Evolutionary conservation across 1,139 yeast genomes (phyloP).

Genomic region (Sugiyamaella xylanicola): DNA sequence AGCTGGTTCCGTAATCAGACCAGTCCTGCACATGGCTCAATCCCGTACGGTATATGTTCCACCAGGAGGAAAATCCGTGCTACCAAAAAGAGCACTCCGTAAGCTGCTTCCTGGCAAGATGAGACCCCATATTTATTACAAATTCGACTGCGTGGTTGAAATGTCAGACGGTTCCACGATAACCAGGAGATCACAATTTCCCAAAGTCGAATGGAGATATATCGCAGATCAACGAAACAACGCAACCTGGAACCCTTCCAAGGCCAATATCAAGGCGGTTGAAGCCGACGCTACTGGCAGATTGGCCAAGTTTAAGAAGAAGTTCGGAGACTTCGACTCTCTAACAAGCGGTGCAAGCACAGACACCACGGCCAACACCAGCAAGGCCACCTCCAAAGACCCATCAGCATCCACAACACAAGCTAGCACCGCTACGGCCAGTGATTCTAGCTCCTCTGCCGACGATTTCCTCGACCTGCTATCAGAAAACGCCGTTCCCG

Average conservation of each 20-base stretch:
- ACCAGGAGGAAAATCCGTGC: slow-evolving; percentile 34
- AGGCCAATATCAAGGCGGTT: slow-evolving; percentile 70
- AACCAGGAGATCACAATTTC: slow-evolving; percentile 79
- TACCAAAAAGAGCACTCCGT: slow-evolving; percentile 34
- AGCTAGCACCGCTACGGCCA: slow-evolving; percentile 6
- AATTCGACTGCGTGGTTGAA: slow-evolving; percentile 84
- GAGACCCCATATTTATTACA: slow-evolving; percentile 89
- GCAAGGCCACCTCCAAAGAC: slow-evolving; percentile 30
- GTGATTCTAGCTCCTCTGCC: slow-evolving; percentile 30
- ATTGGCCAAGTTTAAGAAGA: slow-evolving; percentile 80
- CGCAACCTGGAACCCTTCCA: slow-evolving; percentile 83
- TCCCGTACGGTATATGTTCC: slow-evolving; percentile 30
- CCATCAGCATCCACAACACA: slow-evolving; percentile 16
- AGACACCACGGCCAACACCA: slow-evolving; percentile 31
- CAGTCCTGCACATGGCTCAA: slow-evolving; percentile 6
- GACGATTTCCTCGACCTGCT: slow-evolving; percentile 63
- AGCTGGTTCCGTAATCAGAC: neutral
- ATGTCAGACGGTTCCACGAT: slow-evolving; percentile 92
- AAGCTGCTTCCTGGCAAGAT: slow-evolving; percentile 67
- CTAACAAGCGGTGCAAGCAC: slow-evolving; percentile 12
- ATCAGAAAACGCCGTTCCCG: slow-evolving; percentile 65
- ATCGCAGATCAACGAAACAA: slow-evolving; percentile 86
- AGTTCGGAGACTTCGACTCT: slow-evolving; percentile 53
- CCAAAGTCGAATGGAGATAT: slow-evolving; percentile 83
- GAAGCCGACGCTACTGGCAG: slow-evolving; percentile 87